A percentile compares a stretch with the other conserved stretches of the same genome.
These are phyloP conservation scores for Camelina sativa DNA, from an alignment of 345 rosid species.

Conservation along the genomic window DNA sequence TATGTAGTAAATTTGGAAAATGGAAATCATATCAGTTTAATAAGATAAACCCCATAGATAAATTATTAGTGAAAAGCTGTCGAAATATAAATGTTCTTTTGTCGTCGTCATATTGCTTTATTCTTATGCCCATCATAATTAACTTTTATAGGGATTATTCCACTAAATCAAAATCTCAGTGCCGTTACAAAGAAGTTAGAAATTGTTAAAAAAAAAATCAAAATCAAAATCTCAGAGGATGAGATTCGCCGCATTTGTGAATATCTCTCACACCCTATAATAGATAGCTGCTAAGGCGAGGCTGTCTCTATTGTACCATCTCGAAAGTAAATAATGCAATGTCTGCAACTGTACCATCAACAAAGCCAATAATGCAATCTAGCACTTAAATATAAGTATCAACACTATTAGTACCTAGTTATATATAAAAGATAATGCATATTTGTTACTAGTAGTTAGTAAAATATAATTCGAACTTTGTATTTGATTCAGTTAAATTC, in stretches of 20 bases:
- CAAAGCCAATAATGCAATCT: slow-evolving; percentile 23
- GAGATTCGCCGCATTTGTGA: slow-evolving; percentile 58
- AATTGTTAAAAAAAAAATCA: background rate
- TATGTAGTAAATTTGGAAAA: background rate
- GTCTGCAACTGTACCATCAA: slow-evolving; percentile 28
- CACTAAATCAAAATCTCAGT: slow-evolving; percentile 46
- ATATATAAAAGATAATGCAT: too few relatives aligned
- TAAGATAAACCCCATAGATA: background rate
- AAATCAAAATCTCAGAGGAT: slow-evolving; percentile 46
- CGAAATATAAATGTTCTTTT: slow-evolving; percentile 26
- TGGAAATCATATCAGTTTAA: background rate
- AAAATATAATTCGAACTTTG: background rate
- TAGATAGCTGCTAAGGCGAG: slow-evolving; percentile 10
- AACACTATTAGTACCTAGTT: too few relatives aligned
- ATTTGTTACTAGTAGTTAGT: too few relatives aligned
- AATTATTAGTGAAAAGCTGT: slow-evolving; percentile 16
- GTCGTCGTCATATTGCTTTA: slow-evolving; percentile 41
- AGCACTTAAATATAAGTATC: background rate
- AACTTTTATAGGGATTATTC: slow-evolving; percentile 19
- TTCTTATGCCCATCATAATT: slow-evolving; percentile 23
- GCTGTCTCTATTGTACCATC: slow-evolving; percentile 38
- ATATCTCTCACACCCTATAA: slow-evolving; percentile 31
- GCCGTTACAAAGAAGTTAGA: slow-evolving; percentile 10
- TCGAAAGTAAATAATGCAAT: slow-evolving; percentile 31
- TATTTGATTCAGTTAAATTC: background rate